phyloP scores from a whole-genome alignment of 2,329 filamentous ascomycete genomes.

The Fusarium xylarioides region DNA sequence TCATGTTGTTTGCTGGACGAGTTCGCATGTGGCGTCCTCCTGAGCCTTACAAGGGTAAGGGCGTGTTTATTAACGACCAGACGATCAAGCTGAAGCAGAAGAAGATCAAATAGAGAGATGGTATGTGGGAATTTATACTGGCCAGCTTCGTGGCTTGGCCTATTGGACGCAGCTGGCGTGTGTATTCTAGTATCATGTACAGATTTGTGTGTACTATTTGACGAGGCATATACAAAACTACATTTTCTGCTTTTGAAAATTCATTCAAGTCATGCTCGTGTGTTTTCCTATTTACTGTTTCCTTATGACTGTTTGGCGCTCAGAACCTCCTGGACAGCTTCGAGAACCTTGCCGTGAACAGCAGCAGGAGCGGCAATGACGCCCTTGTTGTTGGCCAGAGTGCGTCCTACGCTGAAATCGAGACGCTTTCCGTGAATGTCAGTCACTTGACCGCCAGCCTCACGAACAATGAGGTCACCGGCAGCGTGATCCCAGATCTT shows the following conservation, averaged over 20 bases:
- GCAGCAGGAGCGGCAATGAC: conserved; percentile 86
- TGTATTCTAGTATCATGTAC: conserved; percentile 45
- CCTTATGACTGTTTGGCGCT: conserved; percentile 45
- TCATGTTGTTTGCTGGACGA: conserved; percentile 90
- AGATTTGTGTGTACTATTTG: conserved; percentile 46
- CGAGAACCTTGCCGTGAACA: conserved; percentile 79
- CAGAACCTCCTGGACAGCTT: conserved; percentile 84
- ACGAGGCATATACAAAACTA: conserved; percentile 44
- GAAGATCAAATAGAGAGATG: conserved; percentile 80
- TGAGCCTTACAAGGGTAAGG: conserved; percentile 99
- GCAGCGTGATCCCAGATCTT: conserved; percentile 99
- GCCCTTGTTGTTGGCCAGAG: conserved; percentile 89
- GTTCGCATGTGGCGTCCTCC: conserved; percentile 90
- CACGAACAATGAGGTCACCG: conserved; percentile 91
- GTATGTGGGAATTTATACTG: background rate
- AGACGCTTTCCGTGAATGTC: conserved; percentile 86
- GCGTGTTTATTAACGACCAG: conserved; percentile 97
- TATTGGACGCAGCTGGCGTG: conserved; percentile 40
- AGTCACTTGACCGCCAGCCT: conserved; percentile 91
- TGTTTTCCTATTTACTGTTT: background rate
- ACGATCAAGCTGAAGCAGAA: conserved; percentile 98
- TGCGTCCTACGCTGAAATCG: conserved; percentile 88
- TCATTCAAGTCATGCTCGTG: conserved; percentile 4
- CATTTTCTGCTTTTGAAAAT: conserved; percentile 30
- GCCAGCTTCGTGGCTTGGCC: conserved; percentile 22